Conservation (phyloP, 1,284 basidiomycete species). For the Ceratobasidium sp. region DNA sequence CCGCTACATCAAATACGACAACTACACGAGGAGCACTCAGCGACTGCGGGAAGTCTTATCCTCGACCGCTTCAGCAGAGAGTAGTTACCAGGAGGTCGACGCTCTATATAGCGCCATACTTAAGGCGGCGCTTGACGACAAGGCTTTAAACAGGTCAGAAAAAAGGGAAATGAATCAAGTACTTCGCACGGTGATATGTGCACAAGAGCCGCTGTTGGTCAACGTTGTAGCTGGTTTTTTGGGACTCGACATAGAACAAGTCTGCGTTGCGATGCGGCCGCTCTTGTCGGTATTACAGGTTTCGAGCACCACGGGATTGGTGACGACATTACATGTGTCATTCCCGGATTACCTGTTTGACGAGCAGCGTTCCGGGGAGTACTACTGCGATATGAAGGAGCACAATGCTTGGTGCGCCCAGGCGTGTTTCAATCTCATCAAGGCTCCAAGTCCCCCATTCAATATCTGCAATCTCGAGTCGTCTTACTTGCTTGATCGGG, state of each 20-base stretch:
- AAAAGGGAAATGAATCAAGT: not conserved
- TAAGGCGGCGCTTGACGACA: not conserved
- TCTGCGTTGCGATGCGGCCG: not conserved
- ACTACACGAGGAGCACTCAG: not conserved
- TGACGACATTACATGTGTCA: not conserved
- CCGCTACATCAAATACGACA: not conserved
- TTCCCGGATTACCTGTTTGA: not conserved
- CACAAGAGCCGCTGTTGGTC: not conserved
- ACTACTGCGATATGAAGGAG: not conserved
- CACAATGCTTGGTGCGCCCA: no score
- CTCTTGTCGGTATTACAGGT: not conserved
- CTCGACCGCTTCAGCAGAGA: not conserved
- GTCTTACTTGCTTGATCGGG: no score
- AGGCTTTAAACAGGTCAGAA: not conserved
- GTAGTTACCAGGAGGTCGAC: not conserved
- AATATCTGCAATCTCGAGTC: no score
- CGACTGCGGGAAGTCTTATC: no score
- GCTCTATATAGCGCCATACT: constrained; percentile 11
- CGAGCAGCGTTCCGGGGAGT: not conserved
- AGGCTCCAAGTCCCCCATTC: no score
- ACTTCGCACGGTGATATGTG: not conserved
- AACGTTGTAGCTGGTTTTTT: not conserved
- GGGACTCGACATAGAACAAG: not conserved
- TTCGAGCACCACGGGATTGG: no score
- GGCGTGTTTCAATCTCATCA: no score